Percentiles rank a stretch among this genome's conserved stretches.
These are phyloP conservation scores for Cyathus striatus DNA, from an alignment of 768 basidiomycete genomes.

Conservation along the genomic window DNA sequence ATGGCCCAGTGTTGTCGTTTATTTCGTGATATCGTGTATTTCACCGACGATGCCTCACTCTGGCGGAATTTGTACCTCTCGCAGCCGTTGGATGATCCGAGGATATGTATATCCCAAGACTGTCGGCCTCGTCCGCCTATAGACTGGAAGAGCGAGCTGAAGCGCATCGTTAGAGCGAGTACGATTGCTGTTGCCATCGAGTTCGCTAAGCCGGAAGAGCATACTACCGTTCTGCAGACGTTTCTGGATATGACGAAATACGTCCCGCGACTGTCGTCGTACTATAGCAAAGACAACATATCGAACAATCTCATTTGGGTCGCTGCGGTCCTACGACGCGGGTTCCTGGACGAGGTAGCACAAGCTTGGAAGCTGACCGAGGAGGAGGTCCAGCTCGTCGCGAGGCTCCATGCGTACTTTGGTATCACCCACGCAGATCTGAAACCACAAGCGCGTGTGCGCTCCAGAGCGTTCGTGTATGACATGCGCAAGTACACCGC, in stretches of 20 bases:
- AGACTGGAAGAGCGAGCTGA: slow-evolving; percentile 51
- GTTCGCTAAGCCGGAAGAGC: slow-evolving; percentile 33
- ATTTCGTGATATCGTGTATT: slow-evolving; percentile 39
- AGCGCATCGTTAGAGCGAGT: slow-evolving; percentile 50
- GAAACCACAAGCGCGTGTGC: slow-evolving; percentile 21
- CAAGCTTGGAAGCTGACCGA: slow-evolving; percentile 6
- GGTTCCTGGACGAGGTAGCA: slow-evolving; percentile 37
- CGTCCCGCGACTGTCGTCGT: slow-evolving; percentile 28
- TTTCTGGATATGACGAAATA: slow-evolving; percentile 44
- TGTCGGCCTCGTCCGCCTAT: slow-evolving; percentile 26
- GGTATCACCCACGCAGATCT: slow-evolving; percentile 48
- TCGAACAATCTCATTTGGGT: slow-evolving; percentile 53
- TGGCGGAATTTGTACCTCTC: slow-evolving; percentile 67
- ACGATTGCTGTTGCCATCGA: slow-evolving; percentile 33
- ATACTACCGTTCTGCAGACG: slow-evolving; percentile 36
- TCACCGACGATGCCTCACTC: slow-evolving; percentile 36
- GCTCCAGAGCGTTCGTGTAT: slow-evolving; percentile 56
- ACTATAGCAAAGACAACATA: slow-evolving; percentile 17
- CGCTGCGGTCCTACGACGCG: slow-evolving; percentile 31
- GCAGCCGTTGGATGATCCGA: slow-evolving; percentile 61
- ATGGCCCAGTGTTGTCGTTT: slow-evolving; percentile 45
- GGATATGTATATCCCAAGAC: slow-evolving; percentile 34
- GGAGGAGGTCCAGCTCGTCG: slow-evolving; percentile 41
- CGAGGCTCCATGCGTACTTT: slow-evolving; percentile 49
- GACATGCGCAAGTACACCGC: slow-evolving; percentile 50